Conservation (phyloP, 257 asterid genomes). For the Cruciata laevipes region DNA sequence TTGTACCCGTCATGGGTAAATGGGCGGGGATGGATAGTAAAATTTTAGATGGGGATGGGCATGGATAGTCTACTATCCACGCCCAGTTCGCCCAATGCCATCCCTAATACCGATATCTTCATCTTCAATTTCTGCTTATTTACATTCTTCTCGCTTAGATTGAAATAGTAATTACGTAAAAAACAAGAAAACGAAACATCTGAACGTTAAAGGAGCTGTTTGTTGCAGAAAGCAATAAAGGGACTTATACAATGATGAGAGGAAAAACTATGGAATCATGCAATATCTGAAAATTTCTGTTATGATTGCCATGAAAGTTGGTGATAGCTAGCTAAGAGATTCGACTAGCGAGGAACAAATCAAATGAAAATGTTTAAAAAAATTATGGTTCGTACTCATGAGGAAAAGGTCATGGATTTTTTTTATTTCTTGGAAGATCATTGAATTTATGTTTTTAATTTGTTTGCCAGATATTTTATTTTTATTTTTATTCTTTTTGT, state of each 20-base stretch:
- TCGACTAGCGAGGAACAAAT: not conserved
- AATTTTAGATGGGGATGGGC: no score
- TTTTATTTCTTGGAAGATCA: not conserved
- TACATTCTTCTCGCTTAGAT: not conserved
- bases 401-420: not conserved
- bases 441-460: not conserved
- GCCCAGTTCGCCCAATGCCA: no score
- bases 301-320: slow-evolving; percentile 11
- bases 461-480: not conserved
- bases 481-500: not conserved
- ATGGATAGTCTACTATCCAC: no score
- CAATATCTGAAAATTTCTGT: not conserved
- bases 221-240: not conserved
- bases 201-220: not conserved
- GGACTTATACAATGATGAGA: not conserved
- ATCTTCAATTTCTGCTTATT: not conserved
- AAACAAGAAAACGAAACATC: not conserved
- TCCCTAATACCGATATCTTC: not conserved
- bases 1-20: no score
- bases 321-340: not conserved
- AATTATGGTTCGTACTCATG: not conserved
- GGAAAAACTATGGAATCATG: not conserved
- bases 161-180: not conserved
- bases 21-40: no score
- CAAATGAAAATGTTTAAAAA: not conserved